phyloP scores from a whole-genome alignment of 768 basidiomycete genomes.

The Pleurotus tuoliensis region DNA sequence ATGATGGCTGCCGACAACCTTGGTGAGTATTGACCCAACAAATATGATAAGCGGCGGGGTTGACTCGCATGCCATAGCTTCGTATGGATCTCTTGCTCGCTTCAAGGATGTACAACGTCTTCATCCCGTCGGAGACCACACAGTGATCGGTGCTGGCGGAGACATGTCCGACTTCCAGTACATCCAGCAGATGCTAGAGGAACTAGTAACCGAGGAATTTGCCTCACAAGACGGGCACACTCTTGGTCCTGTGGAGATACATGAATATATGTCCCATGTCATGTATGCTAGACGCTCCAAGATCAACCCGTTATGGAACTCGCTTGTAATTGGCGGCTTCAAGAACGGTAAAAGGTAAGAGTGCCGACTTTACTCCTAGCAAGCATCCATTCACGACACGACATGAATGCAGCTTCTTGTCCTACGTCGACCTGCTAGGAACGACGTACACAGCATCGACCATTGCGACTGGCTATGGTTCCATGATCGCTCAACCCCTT shows the following conservation, averaged over 20 bases:
- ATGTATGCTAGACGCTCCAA: constrained; percentile 89
- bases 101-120: constrained; percentile 94
- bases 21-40: constrained; percentile 44
- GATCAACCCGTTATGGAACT: constrained; percentile 95
- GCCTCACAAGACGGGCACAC: constrained; percentile 79
- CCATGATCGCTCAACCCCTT: constrained; percentile 89
- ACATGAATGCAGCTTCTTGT: constrained; percentile 65
- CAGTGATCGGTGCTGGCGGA: constrained; percentile 88
- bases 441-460: constrained; percentile 93
- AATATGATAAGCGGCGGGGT: not conserved
- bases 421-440: constrained; percentile 94
- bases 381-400: not conserved
- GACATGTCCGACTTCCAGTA: constrained; percentile 99
- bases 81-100: constrained; percentile 94
- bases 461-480: constrained; percentile 92
- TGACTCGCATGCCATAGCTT: constrained; percentile 47
- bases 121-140: constrained; percentile 76
- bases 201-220: constrained; percentile 74
- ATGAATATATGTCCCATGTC: constrained; percentile 85
- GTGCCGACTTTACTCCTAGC: not conserved
- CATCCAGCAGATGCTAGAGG: constrained; percentile 77
- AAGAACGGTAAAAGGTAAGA: constrained; percentile 75
- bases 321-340: constrained; percentile 87
- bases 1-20: constrained; percentile 99
- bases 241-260: constrained; percentile 85